phyloP scores from a whole-genome alignment of 2,329 filamentous ascomycete species.

The Hortaea sp. region DNA sequence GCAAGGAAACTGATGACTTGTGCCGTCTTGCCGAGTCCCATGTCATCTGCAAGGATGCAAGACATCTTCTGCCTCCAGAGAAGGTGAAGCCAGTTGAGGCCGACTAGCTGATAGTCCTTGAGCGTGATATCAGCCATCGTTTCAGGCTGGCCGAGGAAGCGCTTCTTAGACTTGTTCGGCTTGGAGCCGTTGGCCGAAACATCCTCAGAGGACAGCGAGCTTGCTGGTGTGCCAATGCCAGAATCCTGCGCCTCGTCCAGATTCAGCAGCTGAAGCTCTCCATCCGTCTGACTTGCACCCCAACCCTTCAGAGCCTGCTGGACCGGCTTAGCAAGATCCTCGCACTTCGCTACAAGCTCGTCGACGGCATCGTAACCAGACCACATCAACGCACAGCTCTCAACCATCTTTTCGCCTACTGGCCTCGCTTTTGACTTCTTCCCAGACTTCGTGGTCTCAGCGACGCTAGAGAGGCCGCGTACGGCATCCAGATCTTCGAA shows the following conservation, averaged over 20 bases:
- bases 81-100: constrained; percentile 86
- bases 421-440: constrained; percentile 40
- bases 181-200: constrained; percentile 8
- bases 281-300: constrained; percentile 51
- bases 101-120: constrained; percentile 90
- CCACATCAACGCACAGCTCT: constrained; percentile 63
- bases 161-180: constrained; percentile 37
- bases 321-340: constrained; percentile 59
- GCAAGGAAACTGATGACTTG: constrained; percentile 90
- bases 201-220: constrained; percentile 22
- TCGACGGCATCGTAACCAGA: constrained; percentile 75
- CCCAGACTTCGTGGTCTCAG: constrained; percentile 40
- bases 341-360: constrained; percentile 66
- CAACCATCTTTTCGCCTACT: constrained; percentile 57
- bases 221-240: constrained; percentile 54
- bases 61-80: constrained; percentile 71
- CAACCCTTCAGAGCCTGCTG: constrained; percentile 55
- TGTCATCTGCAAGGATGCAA: constrained; percentile 92
- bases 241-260: constrained; percentile 50
- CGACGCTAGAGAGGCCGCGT: constrained; percentile 47
- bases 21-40: constrained; percentile 91
- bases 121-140: constrained; percentile 70
- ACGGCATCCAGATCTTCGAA: constrained; percentile 59
- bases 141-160: constrained; percentile 55
- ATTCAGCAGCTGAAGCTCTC: constrained; percentile 51